Conservation (phyloP, 371 early-diverging fungal species). For the Mucor circinelloides region DNA sequence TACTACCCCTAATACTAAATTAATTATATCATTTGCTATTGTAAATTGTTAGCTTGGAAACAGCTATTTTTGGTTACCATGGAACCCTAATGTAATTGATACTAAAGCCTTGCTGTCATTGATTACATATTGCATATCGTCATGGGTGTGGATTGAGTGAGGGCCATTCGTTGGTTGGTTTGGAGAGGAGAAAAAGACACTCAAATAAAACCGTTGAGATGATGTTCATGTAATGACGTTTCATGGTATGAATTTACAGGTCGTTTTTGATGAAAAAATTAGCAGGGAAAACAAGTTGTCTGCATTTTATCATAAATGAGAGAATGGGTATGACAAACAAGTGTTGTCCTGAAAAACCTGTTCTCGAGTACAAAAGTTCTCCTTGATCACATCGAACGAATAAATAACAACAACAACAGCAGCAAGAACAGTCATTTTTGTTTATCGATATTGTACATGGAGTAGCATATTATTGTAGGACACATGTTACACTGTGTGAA, state of each 20-base stretch:
- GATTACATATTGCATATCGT: not conserved
- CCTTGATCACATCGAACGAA: not conserved
- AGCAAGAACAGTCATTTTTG: not conserved
- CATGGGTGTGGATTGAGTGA: not conserved
- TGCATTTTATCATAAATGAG: not conserved
- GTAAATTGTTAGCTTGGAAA: not conserved
- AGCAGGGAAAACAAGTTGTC: not conserved
- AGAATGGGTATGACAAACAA: not conserved
- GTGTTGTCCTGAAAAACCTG: not conserved
- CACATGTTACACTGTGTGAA: not conserved
- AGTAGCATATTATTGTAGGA: not conserved
- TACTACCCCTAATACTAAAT: conserved; percentile 1
- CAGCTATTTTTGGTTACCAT: not conserved
- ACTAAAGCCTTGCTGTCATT: not conserved
- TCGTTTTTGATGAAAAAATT: not conserved
- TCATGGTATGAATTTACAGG: not conserved
- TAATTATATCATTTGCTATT: not conserved
- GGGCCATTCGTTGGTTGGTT: not conserved
- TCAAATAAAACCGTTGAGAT: not conserved
- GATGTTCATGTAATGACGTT: not conserved
- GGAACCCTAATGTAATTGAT: not conserved
- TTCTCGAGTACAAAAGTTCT: not conserved
- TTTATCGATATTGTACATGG: not conserved
- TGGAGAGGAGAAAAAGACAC: not conserved
- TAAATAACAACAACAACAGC: not conserved